phyloP scores from a whole-genome alignment of 495 filamentous ascomycete genomes.

The Xylaria scruposa region DNA sequence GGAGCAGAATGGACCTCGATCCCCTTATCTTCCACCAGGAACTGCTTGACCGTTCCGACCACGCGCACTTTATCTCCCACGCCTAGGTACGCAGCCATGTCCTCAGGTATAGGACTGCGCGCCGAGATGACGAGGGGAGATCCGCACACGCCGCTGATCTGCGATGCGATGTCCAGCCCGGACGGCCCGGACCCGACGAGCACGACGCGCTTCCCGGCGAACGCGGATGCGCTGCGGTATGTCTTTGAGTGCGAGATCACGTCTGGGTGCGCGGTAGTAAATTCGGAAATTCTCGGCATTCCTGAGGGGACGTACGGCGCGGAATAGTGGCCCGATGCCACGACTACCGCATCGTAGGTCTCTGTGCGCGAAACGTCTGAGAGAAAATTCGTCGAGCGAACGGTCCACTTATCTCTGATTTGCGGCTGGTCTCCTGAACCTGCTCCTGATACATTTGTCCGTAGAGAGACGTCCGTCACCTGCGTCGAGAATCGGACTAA shows the following conservation, averaged over 20 bases:
- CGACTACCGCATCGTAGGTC: slow-evolving; percentile 79
- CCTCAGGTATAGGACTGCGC: slow-evolving; percentile 41
- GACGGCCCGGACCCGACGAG: slow-evolving; percentile 82
- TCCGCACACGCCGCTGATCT: slow-evolving; percentile 63
- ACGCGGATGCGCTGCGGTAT: slow-evolving; percentile 68
- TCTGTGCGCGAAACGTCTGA: slow-evolving; percentile 47
- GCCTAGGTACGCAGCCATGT: slow-evolving; percentile 39
- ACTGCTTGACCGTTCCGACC: slow-evolving; percentile 50
- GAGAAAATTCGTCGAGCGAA: slow-evolving; percentile 50
- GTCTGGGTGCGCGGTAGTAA: slow-evolving; percentile 65
- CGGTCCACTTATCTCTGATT: slow-evolving; percentile 52
- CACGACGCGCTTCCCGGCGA: slow-evolving; percentile 61
- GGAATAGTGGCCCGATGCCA: slow-evolving; percentile 83
- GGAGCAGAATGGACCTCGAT: slow-evolving; percentile 40
- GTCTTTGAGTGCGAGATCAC: slow-evolving; percentile 81
- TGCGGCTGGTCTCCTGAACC: slow-evolving; percentile 14
- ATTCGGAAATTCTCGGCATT: slow-evolving; percentile 47
- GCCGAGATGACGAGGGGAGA: slow-evolving; percentile 53
- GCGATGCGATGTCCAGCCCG: slow-evolving; percentile 78
- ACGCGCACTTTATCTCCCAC: slow-evolving; percentile 38
- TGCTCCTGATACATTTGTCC: neutral
- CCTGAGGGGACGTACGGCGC: slow-evolving; percentile 70
- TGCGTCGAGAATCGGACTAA: slow-evolving; percentile 52
- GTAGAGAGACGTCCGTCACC: slow-evolving; percentile 46
- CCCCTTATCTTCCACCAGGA: slow-evolving; percentile 44